phyloP scores from a whole-genome alignment of 768 basidiomycete species.

The Lyophyllum atratum region DNA sequence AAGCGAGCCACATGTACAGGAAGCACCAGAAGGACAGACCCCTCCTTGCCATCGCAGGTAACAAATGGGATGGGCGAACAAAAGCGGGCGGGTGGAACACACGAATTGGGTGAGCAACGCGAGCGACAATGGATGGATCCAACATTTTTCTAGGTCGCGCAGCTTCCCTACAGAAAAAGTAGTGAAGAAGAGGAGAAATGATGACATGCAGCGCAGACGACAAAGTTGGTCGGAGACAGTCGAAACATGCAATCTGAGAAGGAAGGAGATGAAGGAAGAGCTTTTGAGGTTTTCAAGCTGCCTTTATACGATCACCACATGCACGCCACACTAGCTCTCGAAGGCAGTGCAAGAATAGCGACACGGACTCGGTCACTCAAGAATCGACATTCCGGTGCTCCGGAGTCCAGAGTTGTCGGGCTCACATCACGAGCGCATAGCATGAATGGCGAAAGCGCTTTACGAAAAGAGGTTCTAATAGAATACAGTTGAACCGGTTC shows the following conservation, averaged over 20 bases:
- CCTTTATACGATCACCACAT: not conserved
- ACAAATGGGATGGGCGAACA: not conserved
- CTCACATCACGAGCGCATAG: not conserved
- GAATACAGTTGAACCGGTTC: not conserved
- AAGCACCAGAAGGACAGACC: not conserved
- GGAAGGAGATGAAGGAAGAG: not conserved
- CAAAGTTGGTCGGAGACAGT: not conserved
- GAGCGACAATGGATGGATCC: too few relatives aligned
- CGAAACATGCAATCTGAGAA: not conserved
- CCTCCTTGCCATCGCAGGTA: not conserved
- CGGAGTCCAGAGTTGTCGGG: not conserved
- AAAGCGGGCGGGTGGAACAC: not conserved
- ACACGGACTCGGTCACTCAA: not conserved
- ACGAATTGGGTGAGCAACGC: not conserved
- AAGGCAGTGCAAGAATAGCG: not conserved
- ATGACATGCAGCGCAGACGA: not conserved
- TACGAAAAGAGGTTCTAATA: not conserved
- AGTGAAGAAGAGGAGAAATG: not conserved
- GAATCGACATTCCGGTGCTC: not conserved
- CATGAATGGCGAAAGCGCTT: not conserved
- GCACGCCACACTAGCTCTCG: not conserved
- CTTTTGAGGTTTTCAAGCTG: not conserved
- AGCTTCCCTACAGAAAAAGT: not conserved
- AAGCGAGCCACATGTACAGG: not conserved
- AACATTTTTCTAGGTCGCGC: not conserved